A percentile compares a stretch with the other conserved stretches of the same genome.
phyloP scores from a whole-genome alignment of 1,284 basidiomycete species.

The Fomitopsis schrenkii region DNA sequence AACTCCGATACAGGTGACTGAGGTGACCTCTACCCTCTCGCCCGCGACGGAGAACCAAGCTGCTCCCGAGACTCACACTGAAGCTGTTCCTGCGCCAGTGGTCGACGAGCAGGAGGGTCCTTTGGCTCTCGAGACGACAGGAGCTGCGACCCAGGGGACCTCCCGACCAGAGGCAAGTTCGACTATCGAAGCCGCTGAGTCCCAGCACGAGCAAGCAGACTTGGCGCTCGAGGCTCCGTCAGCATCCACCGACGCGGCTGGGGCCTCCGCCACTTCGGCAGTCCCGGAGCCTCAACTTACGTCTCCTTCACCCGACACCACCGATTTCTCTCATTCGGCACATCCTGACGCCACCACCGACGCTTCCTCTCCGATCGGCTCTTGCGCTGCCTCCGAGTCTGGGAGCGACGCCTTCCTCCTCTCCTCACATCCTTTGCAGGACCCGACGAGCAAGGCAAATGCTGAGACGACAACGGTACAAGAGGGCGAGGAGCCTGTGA shows the following conservation, averaged over 20 bases:
- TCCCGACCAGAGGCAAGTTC: not conserved
- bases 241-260: not conserved
- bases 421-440: not conserved
- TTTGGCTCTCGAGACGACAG: not conserved
- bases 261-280: not conserved
- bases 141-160: not conserved
- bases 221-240: not conserved
- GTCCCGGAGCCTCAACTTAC: not conserved
- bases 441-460: not conserved
- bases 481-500: not conserved
- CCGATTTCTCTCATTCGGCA: not conserved
- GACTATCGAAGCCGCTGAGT: not conserved
- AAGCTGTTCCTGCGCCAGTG: not conserved
- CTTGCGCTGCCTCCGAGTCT: not conserved
- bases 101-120: not conserved
- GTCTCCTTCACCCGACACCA: not conserved
- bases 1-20: too few species aligned
- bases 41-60: not conserved
- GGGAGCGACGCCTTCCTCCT: conserved; percentile 1
- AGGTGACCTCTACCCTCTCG: not conserved
- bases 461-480: not conserved
- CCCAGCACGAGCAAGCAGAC: not conserved
- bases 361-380: not conserved
- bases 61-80: not conserved
- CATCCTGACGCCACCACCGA: not conserved